Evolutionary conservation across 2,329 filamentous ascomycete species (phyloP).

Genomic region (Ophiostoma pallidulum): DNA sequence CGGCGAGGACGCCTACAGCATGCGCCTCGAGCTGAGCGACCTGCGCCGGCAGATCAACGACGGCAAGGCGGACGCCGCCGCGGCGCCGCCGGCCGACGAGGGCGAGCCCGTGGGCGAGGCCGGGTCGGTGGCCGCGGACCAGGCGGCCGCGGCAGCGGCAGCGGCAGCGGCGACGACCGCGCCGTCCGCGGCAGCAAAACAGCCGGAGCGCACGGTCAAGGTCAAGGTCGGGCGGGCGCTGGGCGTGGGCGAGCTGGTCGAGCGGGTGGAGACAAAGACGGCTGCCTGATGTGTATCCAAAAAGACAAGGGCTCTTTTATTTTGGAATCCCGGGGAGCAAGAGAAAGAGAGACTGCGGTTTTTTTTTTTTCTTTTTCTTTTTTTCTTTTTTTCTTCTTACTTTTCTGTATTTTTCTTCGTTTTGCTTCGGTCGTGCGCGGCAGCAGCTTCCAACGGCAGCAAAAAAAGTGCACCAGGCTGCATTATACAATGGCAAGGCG

Average conservation of each 20-base stretch:
- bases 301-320: too few species aligned
- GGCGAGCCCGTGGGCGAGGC: slow-evolving; percentile 50
- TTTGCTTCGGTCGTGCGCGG: too few species aligned
- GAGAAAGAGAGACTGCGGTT: too few species aligned
- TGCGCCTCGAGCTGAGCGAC: slow-evolving; percentile 73
- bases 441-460: too few species aligned
- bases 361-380: too few species aligned
- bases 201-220: slow-evolving; percentile 59
- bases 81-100: slow-evolving; percentile 13
- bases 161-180: slow-evolving; percentile 17
- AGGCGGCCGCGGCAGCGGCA: slow-evolving; percentile 45
- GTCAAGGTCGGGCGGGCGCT: slow-evolving; percentile 74
- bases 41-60: slow-evolving; percentile 42
- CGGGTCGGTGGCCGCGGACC: slow-evolving; percentile 58
- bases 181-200: slow-evolving; percentile 21
- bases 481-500: too few species aligned
- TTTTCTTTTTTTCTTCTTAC: too few species aligned
- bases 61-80: slow-evolving; percentile 33
- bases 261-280: slow-evolving; percentile 55
- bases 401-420: too few species aligned
- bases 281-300: too few species aligned
- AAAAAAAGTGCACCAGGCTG: too few species aligned
- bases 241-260: slow-evolving; percentile 70
- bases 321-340: too few species aligned
- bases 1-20: slow-evolving; percentile 89